Conservation (phyloP, 768 basidiomycete genomes). For the Rhizopogon roseolus region DNA sequence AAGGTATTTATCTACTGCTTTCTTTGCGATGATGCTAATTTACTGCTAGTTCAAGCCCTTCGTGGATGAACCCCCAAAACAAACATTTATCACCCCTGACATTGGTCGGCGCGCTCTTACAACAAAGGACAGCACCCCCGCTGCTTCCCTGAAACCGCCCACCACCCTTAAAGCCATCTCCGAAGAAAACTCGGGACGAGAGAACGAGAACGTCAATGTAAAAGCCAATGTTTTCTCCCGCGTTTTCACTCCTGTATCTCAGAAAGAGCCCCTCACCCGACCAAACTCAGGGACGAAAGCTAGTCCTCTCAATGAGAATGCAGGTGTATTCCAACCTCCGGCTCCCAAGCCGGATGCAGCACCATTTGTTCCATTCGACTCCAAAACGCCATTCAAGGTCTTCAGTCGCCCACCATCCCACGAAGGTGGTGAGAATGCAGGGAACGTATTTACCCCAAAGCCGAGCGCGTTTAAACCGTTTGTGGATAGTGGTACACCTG, state of each 20-base stretch:
- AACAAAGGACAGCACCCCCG: conserved; percentile 23
- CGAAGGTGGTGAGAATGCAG: conserved; percentile 36
- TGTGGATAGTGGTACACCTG: conserved; percentile 15
- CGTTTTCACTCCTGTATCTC: conserved; percentile 58
- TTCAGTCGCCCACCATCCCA: conserved; percentile 59
- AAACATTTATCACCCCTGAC: conserved; percentile 31
- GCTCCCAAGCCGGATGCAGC: conserved; percentile 15
- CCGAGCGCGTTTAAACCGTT: conserved; percentile 38
- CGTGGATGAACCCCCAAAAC: conserved; percentile 47
- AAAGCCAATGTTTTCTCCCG: conserved; percentile 47
- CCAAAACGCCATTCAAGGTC: conserved; percentile 47
- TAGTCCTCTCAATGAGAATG: conserved; percentile 13
- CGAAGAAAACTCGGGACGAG: conserved; percentile 27
- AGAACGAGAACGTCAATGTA: neutral
- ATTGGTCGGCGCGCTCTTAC: conserved; percentile 36
- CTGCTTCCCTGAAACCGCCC: conserved; percentile 12
- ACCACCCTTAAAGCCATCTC: conserved; percentile 28
- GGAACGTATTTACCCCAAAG: conserved; percentile 41
- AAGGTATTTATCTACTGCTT: conserved; percentile 8
- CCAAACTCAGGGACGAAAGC: conserved; percentile 12
- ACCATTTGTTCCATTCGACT: conserved; percentile 40
- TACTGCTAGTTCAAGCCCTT: conserved; percentile 59
- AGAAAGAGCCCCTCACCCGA: conserved; percentile 28
- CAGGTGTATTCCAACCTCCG: conserved; percentile 5
- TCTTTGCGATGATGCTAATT: conserved; percentile 8